Conservation (phyloP, 345 rosid genomes). For the Eucalyptus cladocalyx region DNA sequence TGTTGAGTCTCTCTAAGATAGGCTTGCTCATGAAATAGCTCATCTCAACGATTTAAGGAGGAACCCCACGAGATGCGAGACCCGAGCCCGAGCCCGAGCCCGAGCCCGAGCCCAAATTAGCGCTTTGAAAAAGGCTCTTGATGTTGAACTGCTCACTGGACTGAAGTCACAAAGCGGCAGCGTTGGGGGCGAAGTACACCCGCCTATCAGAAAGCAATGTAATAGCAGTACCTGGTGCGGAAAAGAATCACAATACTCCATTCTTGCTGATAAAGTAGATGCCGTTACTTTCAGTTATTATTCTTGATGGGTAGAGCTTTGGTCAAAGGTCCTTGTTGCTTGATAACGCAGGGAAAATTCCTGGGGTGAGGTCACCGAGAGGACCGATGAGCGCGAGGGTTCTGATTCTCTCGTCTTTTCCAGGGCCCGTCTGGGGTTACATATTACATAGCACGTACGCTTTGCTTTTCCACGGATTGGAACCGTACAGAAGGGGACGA, state of each 20-base stretch:
- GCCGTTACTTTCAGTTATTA: background rate
- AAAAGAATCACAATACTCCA: background rate
- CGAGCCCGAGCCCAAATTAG: background rate
- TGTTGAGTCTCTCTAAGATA: background rate
- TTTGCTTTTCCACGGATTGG: background rate
- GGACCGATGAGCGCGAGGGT: background rate
- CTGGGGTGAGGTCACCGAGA: background rate
- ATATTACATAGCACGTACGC: background rate
- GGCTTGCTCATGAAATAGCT: background rate
- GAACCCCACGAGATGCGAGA: background rate
- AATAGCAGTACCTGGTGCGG: background rate
- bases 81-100: background rate
- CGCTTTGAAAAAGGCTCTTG: background rate
- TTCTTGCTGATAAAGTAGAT: background rate
- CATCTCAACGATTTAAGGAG: background rate
- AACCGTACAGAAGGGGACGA: background rate
- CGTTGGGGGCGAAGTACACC: background rate
- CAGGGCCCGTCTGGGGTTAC: background rate
- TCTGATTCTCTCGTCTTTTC: background rate
- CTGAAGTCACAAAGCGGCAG: background rate
- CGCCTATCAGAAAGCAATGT: background rate
- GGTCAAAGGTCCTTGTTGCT: background rate
- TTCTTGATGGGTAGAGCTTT: background rate
- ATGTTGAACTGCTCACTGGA: background rate
- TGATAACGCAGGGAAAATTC: background rate